Base-by-base conservation (phyloP, 768 basidiomycete genomes). In the Steccherinum ochraceum region DNA sequence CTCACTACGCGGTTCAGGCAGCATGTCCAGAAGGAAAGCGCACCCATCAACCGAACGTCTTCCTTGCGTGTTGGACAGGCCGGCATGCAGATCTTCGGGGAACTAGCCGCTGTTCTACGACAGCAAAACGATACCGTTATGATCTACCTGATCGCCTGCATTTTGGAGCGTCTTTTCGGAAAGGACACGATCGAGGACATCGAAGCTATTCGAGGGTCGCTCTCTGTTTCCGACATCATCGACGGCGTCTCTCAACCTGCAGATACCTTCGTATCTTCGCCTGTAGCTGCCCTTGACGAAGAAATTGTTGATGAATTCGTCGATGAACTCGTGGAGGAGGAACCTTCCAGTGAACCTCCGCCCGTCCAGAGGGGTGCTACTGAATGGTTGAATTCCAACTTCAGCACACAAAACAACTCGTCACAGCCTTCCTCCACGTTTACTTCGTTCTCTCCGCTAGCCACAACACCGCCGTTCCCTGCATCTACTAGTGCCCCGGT, bases 111-210 rank as follows among this genome's bases (percentile, higher is more conserved):
- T 3, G 78, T 81, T 23, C 74, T 90, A 21, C 76, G 82, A 51
- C 76, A 84, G 40, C 76, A 87, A 57, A 83, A 83, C 40, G 80
- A 76, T 48, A 67, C 73, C 1, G 67, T 82, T 12, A 88, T 91
- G 78, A 86, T 91, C 2, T 96, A 87, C 61, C 80, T 98, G 21
- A 80, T 96, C 21, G 91, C 89, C 0, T 96, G 93, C 62, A 79
- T 97, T 44, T 72, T 93, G 41, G 90, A 95, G 64, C 71, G 84
- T n/a, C 73, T 91, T 44, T 93, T 98, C 62, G 85, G 87, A 57
- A 77, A 81, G 58, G 87, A 86, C 41, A 81, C 89, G 3, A 81
- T 89, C 53, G 83, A 89, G 3, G 79, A 86, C 48, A 86, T 89
- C 27, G 86, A 88, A 57, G 64, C 65, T 21, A 79, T 90, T 52